Conservation (phyloP, 2,329 filamentous ascomycete genomes). For the Coccinonectria pachysandricola region DNA sequence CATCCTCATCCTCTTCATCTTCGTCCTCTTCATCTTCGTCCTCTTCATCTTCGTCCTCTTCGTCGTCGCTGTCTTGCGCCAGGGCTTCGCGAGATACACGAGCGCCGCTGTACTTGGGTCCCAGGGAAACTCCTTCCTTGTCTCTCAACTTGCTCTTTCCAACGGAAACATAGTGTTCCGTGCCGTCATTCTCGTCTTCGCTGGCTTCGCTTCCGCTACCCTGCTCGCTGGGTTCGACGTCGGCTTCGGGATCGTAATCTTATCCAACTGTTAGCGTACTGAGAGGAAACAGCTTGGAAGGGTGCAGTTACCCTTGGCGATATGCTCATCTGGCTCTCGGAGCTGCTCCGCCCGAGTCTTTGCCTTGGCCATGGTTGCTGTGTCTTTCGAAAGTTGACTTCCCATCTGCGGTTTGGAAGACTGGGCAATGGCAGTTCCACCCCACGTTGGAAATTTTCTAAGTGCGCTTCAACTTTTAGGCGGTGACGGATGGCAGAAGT, state of each 20-base stretch:
- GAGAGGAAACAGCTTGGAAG: neutral
- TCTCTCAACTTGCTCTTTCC: conserved; percentile 78
- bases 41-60: conserved; percentile 40
- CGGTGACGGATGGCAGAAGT: conserved; percentile 37
- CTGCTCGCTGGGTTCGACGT: conserved; percentile 44
- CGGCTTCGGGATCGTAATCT: conserved; percentile 78
- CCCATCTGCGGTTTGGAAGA: too few relatives aligned
- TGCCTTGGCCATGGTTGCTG: conserved; percentile 38
- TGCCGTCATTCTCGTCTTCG: conserved; percentile 48
- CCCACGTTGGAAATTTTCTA: conserved; percentile 27
- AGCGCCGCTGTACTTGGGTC: conserved; percentile 70
- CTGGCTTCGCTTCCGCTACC: conserved; percentile 41
- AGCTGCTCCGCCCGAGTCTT: conserved; percentile 50
- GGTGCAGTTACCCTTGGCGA: conserved; percentile 43
- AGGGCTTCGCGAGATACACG: conserved; percentile 61
- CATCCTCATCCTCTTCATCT: conserved; percentile 31
- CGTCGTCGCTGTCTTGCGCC: conserved; percentile 44
- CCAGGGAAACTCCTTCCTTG: conserved; percentile 57
- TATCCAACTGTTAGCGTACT: conserved; percentile 7
- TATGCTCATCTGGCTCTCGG: conserved; percentile 50
- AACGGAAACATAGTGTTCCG: conserved; percentile 79
- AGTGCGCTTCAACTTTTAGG: conserved; percentile 36
- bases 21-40: conserved; percentile 41
- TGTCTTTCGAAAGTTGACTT: too few relatives aligned
- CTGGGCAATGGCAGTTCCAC: conserved; percentile 5